Base-by-base conservation (phyloP, 139 green algal genomes). In the Coccomyxa sp. region DNA sequence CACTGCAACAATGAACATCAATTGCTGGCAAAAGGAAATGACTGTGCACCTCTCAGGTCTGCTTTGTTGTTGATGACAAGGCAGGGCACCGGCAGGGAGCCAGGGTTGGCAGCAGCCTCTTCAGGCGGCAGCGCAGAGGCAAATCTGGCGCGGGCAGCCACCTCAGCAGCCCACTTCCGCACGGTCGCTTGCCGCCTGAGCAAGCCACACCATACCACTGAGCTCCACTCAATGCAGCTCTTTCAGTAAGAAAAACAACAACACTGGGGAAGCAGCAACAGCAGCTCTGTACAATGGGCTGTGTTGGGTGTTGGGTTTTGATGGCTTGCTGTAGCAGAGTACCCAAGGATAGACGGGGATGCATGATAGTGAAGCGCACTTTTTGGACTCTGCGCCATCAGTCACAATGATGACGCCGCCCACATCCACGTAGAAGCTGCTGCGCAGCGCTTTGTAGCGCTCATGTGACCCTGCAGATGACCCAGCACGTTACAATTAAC, bases 41-140 rank as follows among this genome's bases (percentile, higher is more conserved):
- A 22, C 50, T 18, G 27, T 31, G 80, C 76, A 39, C 83, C 71
- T 83, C 85, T 64, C 40, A 87, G 71, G 50, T 81, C 18, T 87
- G 85, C 82, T 76, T 89, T n/a, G 79, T 89, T 5, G 81, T 79
- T 22, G 85, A 89, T 78, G 82, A 83, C 86, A 10, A 79, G 75
- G 55, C n/a, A 70, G 36, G 37, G 55, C 37, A 73, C 76, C 1
- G 70, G 70, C 35, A 75, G 70, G 9, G 70, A 39, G 70, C 70
- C 70, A 18, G 40, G 70, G 10, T 39, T 39, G 14, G 70, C 70
- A 0, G 36, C 70, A 10, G 70, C 70, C 18, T 39, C 36, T 39
- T 75, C 70, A 10, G 39, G 36, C 36, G 70, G 70, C 36, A 75
- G 35, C 10, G 70, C 12, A 6, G 70, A 35, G 14, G 22, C 70